Evolutionary conservation across 176 grass and related monocot genomes (phyloP), one percentile per base, ranked within the genome.

Genomic region (Coix lacrymajobi): DNA sequence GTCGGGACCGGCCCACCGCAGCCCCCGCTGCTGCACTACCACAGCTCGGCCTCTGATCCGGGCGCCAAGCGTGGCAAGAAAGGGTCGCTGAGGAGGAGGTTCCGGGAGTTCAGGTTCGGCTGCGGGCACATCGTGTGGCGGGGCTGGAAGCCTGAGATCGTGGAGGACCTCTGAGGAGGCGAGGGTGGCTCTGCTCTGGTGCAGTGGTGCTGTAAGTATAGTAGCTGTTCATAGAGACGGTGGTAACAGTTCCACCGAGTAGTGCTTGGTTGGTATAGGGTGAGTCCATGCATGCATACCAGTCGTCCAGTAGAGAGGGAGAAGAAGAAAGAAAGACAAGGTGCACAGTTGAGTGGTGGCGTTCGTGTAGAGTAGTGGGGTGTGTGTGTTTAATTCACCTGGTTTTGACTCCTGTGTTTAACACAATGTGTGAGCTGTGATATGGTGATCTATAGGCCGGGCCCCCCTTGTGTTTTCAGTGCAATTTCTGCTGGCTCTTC

Each of bases 121-220:
- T 76, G 79, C 38, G 63, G 68, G 33, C 68, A 77, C 31, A 87
- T 95, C 12, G 82, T 92, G 39, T 88, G 90, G 96, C 63, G 82
- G 25, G 85, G 96, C 13, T 98, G 93, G 87, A 95, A 61, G 28
- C 85, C 88, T 28, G 87, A 94, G 82, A 46, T 96, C 33, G 70
- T 81, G 49, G 91, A 89, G 87, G 72, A 79, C 63, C 76, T 75
- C 78, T 98, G 89, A 98, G 20, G 14, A 5, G 20, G 17, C 5
- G 2, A 2, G 14, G 19, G 6, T 62, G 4, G 44, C 36, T 45
- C 40, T n/a, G n/a, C n/a, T n/a, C n/a, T n/a, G n/a, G n/a, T n/a
- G n/a, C 4, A 3, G 57, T 85, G 80, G 84, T 22, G 11, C 73
- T 88, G 81, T 93, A 83, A 88, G 77, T 89, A 86, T 78, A 77